Base-by-base conservation (phyloP, 345 rosid species). In the Rhizophora apiculata region DNA sequence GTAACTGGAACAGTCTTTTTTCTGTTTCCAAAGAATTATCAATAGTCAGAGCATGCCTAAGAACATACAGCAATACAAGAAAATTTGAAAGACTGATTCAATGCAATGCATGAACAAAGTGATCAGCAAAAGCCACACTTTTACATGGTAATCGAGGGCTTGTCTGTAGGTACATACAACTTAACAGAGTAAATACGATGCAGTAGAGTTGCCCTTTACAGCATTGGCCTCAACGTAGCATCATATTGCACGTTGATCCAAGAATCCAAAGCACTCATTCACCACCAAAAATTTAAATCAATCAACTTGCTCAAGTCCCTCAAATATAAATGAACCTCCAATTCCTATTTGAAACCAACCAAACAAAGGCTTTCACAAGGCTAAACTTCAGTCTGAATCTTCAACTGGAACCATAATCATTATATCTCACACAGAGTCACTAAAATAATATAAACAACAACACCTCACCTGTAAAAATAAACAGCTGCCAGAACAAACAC, bases 401-500 rank as follows among this genome's bases (percentile, higher is more conserved):
- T 13, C 49, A 13, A 13, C 19, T 43, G 18, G 18, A 43, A 3
- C 49, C 49, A 13, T 19, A 43, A 43, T 43, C 49, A 13, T 43
- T 43, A 43, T 3, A 9, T 15, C 13, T 43, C 49, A 43, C 18
- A 13, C 49, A 13, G 18, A 11, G 49, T 43, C 49, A 43, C 16
- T 13, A 43, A 11, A 43, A 43, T 19, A 43, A 43, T 13, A 26
- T 11, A 10, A 60, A 32, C 36, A 34, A 27, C 6, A 31, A 49
- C 51, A 62, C 11, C 71, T 60, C 39, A 82, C 85, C 76, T 72
- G 72, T 78, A 76, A 54, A 82, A 65, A 67, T 75, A 82, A 15
- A 82, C 34, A 0, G 80, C 82, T 11, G 85, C 78, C 6, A 76
- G 53, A 63, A 81, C 64, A 76, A 95, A 95, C 5, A 96, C 89